Conservation (phyloP, 352 stramenopile species). For the Globisporangium megalacanthum region DNA sequence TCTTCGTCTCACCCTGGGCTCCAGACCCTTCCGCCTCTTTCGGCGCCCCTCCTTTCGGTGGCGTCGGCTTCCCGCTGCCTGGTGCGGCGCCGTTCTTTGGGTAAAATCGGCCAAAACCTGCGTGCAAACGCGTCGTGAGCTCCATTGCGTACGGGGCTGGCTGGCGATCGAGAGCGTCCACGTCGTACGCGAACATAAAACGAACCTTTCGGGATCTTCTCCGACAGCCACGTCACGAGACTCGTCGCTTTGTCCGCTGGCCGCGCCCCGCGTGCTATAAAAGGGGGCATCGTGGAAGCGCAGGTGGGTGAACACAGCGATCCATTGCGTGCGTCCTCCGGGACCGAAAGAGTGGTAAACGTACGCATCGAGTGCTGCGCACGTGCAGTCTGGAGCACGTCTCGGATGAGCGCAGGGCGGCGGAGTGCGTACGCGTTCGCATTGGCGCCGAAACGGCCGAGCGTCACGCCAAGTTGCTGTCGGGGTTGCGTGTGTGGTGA, state of each 20-base stretch:
- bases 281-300: not conserved
- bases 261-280: constrained; percentile 35
- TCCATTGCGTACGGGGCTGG: not conserved
- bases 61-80: constrained; percentile 30
- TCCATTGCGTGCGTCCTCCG: too few relatives aligned
- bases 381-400: constrained; percentile 49
- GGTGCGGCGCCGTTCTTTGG: constrained; percentile 54
- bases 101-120: constrained; percentile 81
- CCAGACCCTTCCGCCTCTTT: constrained; percentile 43
- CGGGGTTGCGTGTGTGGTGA: not conserved
- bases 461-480: constrained; percentile 61
- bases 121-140: not conserved
- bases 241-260: constrained; percentile 48
- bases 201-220: constrained; percentile 70
- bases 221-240: constrained; percentile 68
- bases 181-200: not conserved
- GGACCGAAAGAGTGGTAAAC: constrained; percentile 3
- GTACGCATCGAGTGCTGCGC: constrained; percentile 55
- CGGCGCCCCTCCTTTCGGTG: constrained; percentile 41
- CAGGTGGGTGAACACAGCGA: too few relatives aligned
- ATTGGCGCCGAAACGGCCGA: constrained; percentile 44
- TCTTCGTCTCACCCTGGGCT: constrained; percentile 46
- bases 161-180: not conserved
- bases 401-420: constrained; percentile 28
- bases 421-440: constrained; percentile 25